Evolutionary conservation across 139 green algal genomes (phyloP).

Genomic region (Picocystis salinarum): DNA sequence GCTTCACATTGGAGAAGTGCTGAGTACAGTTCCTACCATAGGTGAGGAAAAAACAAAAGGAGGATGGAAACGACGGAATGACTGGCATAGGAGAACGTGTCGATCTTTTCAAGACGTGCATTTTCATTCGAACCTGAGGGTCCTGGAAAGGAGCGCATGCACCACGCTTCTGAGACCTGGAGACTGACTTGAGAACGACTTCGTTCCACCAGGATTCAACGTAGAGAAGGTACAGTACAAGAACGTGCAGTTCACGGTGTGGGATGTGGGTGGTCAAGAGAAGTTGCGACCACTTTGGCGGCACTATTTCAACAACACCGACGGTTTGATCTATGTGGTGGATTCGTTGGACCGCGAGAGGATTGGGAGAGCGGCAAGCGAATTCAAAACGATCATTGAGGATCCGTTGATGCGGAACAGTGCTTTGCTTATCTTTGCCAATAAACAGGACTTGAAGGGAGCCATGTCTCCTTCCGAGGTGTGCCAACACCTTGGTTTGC

Average conservation of each 20-base stretch:
- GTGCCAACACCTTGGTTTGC: slow-evolving; percentile 61
- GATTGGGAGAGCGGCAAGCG: slow-evolving; percentile 41
- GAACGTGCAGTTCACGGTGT: slow-evolving; percentile 83
- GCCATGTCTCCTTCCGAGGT: slow-evolving; percentile 54
- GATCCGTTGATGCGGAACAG: slow-evolving; percentile 81
- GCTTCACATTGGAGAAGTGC: slow-evolving; percentile 89
- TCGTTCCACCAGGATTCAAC: slow-evolving; percentile 77
- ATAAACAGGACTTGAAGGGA: slow-evolving; percentile 76
- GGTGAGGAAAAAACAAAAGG: slow-evolving; percentile 24
- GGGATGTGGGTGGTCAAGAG: slow-evolving; percentile 16
- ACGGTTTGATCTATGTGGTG: slow-evolving; percentile 97
- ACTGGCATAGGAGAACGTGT: neutral
- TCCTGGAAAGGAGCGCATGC: neutral
- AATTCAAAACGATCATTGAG: slow-evolving; percentile 83
- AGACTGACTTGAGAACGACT: too few relatives aligned
- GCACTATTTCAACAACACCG: slow-evolving; percentile 97
- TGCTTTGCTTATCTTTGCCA: slow-evolving; percentile 95
- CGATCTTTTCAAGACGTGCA: too few relatives aligned
- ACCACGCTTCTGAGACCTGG: slow-evolving; percentile 2
- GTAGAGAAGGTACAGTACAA: slow-evolving; percentile 93
- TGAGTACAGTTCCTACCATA: slow-evolving; percentile 82
- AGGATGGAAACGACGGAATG: neutral
- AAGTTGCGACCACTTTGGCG: slow-evolving; percentile 87
- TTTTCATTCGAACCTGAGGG: too few relatives aligned
- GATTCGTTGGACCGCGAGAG: slow-evolving; percentile 87